Evolutionary conservation across 441 rosid species (phyloP), one percentile per base, ranked within the genome.

Genomic region (Viola pubescens): DNA sequence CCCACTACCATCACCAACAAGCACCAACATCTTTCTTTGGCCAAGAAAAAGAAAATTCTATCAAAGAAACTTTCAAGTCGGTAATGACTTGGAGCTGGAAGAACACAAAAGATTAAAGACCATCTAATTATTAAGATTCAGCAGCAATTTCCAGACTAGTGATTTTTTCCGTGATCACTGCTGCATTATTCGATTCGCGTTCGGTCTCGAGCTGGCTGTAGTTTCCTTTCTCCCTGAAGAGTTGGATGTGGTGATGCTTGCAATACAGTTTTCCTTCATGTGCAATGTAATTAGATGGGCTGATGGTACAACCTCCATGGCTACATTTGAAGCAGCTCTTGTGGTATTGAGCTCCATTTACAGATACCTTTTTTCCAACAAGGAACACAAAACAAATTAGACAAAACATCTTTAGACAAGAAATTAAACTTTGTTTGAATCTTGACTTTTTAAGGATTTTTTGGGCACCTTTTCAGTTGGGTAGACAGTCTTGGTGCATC

Each of bases 201-300:
- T 79, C 84, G 5, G 5, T 70, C 62, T 81, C 89, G 5, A 83
- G 84, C 72, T 83, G 79, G 66, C 82, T 81, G 77, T 77, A 81
- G 69, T 83, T 79, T 49, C 89, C 89, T 65, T 76, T 83, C 68
- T 70, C 84, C 79, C 66, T 83, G 79, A 83, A 75, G 54, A 83
- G 86, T 55, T 83, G 86, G 41, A 67, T 70, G 58, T 77, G 89
- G 65, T 83, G 89, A 61, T 83, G 89, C 70, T 79, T 81, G 80
- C 89, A 83, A 72, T 81, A 83, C 5, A 81, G 77, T 45, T 76
- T 79, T 16, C 82, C 83, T 55, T 81, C 79, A 49, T 77, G 83
- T 16, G 86, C 84, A 11, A 81, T 71, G 75, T 73, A 83, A 70
- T 73, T 81, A 0, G 86, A 81, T 53, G 81, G 86, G 63, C 89